Conservation (phyloP, 345 rosid species). For the Combretum micranthum region DNA sequence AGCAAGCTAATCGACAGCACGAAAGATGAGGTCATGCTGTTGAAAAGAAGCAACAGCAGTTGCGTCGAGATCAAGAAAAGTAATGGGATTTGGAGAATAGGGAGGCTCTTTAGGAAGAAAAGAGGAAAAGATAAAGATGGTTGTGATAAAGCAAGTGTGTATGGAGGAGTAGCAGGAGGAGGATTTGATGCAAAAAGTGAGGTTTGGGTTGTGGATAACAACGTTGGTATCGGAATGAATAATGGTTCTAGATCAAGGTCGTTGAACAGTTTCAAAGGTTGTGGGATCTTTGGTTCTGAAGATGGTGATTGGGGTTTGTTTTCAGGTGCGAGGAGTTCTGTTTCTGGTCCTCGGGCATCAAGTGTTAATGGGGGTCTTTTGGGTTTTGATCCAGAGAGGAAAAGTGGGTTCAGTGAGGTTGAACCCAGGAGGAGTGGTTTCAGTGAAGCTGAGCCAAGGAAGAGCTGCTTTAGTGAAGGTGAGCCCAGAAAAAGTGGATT, state of each 20-base stretch:
- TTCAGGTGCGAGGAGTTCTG: constrained; percentile 40
- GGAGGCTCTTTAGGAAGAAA: constrained; percentile 67
- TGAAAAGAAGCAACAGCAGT: constrained; percentile 80
- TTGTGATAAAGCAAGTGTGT: neutral
- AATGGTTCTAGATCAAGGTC: constrained; percentile 91
- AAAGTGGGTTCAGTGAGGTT: constrained; percentile 69
- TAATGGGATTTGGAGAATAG: constrained; percentile 69
- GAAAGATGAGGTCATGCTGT: constrained; percentile 45
- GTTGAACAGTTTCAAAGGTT: constrained; percentile 74
- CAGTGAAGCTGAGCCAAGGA: constrained; percentile 28
- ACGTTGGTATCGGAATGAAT: constrained; percentile 8
- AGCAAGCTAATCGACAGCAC: constrained; percentile 14
- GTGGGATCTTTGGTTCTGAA: constrained; percentile 61
- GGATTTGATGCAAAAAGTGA: constrained; percentile 48
- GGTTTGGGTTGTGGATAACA: constrained; percentile 73
- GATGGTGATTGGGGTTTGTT: constrained; percentile 41
- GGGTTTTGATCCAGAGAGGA: constrained; percentile 65
- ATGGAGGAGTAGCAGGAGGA: too few relatives aligned
- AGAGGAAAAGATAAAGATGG: constrained; percentile 34
- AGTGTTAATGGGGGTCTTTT: constrained; percentile 56
- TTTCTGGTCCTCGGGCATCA: constrained; percentile 81
- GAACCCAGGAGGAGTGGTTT: constrained; percentile 48
- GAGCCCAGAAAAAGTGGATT: constrained; percentile 51
- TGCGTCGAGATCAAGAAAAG: constrained; percentile 85
- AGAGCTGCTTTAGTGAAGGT: constrained; percentile 41